Conservation (phyloP, 495 filamentous ascomycete species). For the Xylaria grammica region DNA sequence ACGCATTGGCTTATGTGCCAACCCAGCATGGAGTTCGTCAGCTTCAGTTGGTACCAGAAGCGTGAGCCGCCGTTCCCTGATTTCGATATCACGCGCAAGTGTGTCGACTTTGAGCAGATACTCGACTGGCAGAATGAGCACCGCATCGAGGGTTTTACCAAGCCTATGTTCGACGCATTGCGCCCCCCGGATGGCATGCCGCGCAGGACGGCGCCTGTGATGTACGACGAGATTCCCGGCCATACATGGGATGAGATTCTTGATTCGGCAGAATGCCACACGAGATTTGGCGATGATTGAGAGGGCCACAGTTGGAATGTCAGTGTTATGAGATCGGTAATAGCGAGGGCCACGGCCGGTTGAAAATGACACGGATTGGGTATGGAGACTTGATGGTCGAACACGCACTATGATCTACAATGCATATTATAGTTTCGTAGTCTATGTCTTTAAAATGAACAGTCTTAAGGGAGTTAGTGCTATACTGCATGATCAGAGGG, state of each 20-base stretch:
- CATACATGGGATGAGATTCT: background rate
- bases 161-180: background rate
- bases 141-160: background rate
- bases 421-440: too few species aligned
- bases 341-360: too few species aligned
- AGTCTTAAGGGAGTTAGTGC: too few species aligned
- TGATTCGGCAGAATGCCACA: too few species aligned
- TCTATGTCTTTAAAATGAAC: too few species aligned
- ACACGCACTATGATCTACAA: too few species aligned
- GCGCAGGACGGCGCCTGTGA: background rate
- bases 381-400: too few species aligned
- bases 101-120: conserved; percentile 15
- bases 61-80: conserved; percentile 37
- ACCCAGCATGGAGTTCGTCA: conserved; percentile 30
- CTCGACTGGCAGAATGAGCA: background rate
- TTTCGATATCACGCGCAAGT: conserved; percentile 18
- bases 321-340: too few species aligned
- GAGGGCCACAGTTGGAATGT: too few species aligned
- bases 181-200: background rate
- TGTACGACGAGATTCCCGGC: background rate
- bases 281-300: too few species aligned
- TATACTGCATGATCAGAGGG: too few species aligned
- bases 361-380: too few species aligned
- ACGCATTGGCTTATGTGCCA: conserved; percentile 34
- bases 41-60: conserved; percentile 31